Conservation (phyloP, 2,329 filamentous ascomycete species). For the Botrytis deweyae region DNA sequence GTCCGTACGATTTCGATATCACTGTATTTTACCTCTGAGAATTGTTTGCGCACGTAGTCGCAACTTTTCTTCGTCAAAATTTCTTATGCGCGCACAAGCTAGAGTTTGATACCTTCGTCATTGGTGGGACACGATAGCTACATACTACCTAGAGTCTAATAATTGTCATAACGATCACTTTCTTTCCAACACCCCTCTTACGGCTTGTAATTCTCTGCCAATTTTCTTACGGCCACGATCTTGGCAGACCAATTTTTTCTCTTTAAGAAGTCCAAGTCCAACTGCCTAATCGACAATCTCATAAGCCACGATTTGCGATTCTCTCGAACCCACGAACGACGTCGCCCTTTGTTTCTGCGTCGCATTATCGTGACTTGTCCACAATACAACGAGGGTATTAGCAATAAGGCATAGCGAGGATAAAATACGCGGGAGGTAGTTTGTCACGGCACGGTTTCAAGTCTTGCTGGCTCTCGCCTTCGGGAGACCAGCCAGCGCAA, state of each 20-base stretch:
- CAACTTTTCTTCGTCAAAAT: neutral
- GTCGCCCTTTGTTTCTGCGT: neutral
- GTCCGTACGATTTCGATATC: neutral
- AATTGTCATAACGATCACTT: neutral
- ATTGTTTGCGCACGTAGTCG: neutral
- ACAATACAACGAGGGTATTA: no score
- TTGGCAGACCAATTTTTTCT: neutral
- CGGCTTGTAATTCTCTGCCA: neutral
- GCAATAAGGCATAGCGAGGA: neutral
- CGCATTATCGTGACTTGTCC: neutral
- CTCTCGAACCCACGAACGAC: neutral
- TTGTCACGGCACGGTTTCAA: neutral
- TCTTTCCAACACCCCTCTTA: neutral
- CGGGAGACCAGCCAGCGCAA: constrained; percentile 4
- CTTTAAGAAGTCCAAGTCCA: neutral
- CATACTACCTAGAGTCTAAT: constrained; percentile 10
- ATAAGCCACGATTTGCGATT: neutral
- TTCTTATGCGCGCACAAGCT: constrained; percentile 3
- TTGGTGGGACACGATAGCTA: constrained; percentile 15
- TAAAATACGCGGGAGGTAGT: neutral
- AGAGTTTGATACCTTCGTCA: constrained; percentile 6
- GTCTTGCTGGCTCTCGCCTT: constrained; percentile 17
- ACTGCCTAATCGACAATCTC: neutral
- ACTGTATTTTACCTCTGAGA: neutral
- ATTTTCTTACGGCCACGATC: neutral